These are phyloP conservation scores for Huntiella savannae DNA, from an alignment of 2,329 filamentous ascomycete genomes.

Conservation along the genomic window DNA sequence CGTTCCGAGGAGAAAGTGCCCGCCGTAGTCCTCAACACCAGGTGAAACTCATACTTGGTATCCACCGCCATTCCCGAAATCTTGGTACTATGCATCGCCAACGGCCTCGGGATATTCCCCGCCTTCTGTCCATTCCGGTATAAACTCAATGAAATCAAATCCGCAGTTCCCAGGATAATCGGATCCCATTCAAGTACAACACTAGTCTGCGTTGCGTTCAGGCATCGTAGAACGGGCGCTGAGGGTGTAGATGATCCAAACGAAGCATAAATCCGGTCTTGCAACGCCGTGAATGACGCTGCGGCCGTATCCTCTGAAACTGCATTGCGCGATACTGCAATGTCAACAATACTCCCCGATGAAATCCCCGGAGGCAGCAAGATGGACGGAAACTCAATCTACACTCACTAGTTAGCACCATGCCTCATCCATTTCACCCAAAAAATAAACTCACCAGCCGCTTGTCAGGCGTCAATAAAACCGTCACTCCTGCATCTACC, in stretches of 20 bases:
- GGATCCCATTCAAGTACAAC: slow-evolving; percentile 97
- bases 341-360: slow-evolving; percentile 93
- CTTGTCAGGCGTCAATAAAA: slow-evolving; percentile 91
- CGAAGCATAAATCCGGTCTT: slow-evolving; percentile 67
- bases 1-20: slow-evolving; percentile 74
- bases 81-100: slow-evolving; percentile 85
- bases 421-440: not conserved
- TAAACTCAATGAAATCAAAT: slow-evolving; percentile 71
- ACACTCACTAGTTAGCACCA: slow-evolving; percentile 8
- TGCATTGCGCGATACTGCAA: slow-evolving; percentile 77
- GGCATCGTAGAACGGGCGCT: slow-evolving; percentile 65
- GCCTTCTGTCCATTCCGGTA: slow-evolving; percentile 96
- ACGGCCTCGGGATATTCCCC: slow-evolving; percentile 74
- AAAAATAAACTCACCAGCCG: slow-evolving; percentile 49
- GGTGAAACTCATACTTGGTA: slow-evolving; percentile 86
- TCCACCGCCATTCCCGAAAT: slow-evolving; percentile 92
- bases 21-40: slow-evolving; percentile 76
- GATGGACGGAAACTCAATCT: slow-evolving; percentile 98
- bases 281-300: slow-evolving; percentile 62
- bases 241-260: slow-evolving; percentile 68
- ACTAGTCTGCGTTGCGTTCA: slow-evolving; percentile 96
- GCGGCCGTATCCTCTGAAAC: slow-evolving; percentile 57
- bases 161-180: slow-evolving; percentile 78
- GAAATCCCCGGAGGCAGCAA: slow-evolving; percentile 88
- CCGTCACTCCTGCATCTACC: slow-evolving; percentile 94